phyloP scores from a whole-genome alignment of 345 rosid species.

The Hibiscus syriacus region DNA sequence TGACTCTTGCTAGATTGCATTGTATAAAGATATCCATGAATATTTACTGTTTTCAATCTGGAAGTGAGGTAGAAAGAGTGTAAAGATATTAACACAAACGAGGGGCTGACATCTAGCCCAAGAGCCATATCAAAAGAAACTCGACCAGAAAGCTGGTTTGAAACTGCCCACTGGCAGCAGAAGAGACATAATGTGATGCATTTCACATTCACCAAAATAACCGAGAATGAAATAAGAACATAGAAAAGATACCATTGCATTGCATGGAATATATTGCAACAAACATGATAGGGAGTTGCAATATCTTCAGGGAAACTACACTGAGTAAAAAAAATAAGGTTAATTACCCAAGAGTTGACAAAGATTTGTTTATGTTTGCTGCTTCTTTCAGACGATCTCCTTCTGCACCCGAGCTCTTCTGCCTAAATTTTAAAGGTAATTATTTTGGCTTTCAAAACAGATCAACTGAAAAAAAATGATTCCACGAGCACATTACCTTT shows the following conservation, averaged over 20 bases:
- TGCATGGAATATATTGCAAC: not conserved
- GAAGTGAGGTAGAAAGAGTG: too few relatives aligned
- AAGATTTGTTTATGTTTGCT: constrained; percentile 87
- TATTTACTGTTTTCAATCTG: too few relatives aligned
- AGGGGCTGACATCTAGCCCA: too few relatives aligned
- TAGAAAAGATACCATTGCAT: constrained; percentile 4
- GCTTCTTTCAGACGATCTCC: constrained; percentile 98
- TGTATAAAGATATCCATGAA: too few relatives aligned
- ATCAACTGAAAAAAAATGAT: constrained; percentile 3
- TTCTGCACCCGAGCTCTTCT: constrained; percentile 96
- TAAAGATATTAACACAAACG: too few relatives aligned
- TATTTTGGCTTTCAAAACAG: constrained; percentile 10
- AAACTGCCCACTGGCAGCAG: not conserved
- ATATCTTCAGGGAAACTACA: constrained; percentile 8
- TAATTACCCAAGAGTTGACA: constrained; percentile 87
- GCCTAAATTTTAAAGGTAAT: constrained; percentile 41
- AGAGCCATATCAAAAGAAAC: too few relatives aligned
- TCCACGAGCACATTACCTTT: constrained; percentile 47
- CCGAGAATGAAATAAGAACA: not conserved
- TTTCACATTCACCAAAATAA: not conserved
- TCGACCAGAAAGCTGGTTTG: not conserved
- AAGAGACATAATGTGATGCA: not conserved
- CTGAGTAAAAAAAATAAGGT: constrained; percentile 16
- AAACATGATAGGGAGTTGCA: too few relatives aligned
- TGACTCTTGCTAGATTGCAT: too few relatives aligned